Base-by-base conservation (phyloP, 306 rosid genomes). In the Malus sieversii region DNA sequence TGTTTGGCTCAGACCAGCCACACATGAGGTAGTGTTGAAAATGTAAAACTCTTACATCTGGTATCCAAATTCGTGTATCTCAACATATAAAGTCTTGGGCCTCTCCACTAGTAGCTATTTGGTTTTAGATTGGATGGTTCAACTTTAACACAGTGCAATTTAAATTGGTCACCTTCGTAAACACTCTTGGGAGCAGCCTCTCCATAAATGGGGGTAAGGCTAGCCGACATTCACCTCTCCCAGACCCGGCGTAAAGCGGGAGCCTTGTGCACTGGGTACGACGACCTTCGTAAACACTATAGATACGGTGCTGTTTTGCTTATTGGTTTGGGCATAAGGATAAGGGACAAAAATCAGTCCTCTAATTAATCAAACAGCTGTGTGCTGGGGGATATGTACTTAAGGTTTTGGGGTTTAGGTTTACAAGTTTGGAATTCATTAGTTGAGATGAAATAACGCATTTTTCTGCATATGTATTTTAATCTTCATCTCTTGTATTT, bases 401-500 rank as follows among this genome's bases (percentile, higher is more conserved):
- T 14, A 48, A 0, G 8, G 53, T 48, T 48, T 16, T 48, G 4
- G 53, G 53, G 53, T 48, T 48, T 48, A 14, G 45, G 53, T 48
- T 48, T 48, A 14, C 19, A 1, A 6, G 18, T 33, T 66, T 66
- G 70, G n/a, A 33, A 66, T 18, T 7, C 48, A 18, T 66, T 70
- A 55, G 57, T 51, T 62, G 6, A 68, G 53, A 59, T 78, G 68
- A 44, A 22, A 4, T 30, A 3, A n/a, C 57, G 15, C 80, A 82
- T 46, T 80, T 57, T 12, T 35, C 45, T 74, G 48, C 70, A 74
- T 65, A 64, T 32, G 76, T 77, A 64, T 48, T 62, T 78, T 80
- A 68, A 78, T 85, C 74, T 79, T 62, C 12, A 2, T 45, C 25
- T 75, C 55, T 62, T 60, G 70, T 62, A 58, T 73, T 70, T 69